phyloP scores from a whole-genome alignment of 768 basidiomycete genomes.

The Xerocomellus dryophilus region DNA sequence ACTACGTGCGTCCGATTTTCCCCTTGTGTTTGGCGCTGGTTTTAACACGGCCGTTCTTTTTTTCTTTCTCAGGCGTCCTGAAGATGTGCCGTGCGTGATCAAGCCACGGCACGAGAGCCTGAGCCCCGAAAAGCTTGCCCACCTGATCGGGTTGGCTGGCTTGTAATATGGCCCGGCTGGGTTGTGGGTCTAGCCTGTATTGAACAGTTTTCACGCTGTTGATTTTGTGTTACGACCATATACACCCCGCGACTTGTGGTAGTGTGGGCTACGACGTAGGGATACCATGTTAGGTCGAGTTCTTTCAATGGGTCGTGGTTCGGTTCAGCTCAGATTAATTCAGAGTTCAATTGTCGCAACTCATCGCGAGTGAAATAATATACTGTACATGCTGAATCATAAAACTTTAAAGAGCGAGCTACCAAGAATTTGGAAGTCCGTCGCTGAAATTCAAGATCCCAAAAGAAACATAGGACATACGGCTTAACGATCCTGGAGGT shows the following conservation, averaged over 20 bases:
- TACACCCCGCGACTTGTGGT: too few relatives aligned
- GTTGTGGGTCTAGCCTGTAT: not conserved
- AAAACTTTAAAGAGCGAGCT: conserved; percentile 2
- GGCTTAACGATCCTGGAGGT: conserved; percentile 41
- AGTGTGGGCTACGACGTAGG: too few relatives aligned
- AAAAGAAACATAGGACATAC: not conserved
- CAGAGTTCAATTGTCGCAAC: conserved; percentile 7
- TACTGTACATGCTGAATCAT: conserved; percentile 23
- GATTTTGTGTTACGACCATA: not conserved
- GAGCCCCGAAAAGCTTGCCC: conserved; percentile 13
- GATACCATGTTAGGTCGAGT: not conserved
- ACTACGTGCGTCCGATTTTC: conserved; percentile 18
- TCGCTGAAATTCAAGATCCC: not conserved
- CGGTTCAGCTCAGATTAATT: not conserved
- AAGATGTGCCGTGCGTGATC: conserved; percentile 9
- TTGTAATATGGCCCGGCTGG: conserved; percentile 1
- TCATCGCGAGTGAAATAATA: conserved; percentile 15
- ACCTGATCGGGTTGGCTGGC: conserved; percentile 6
- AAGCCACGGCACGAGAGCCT: conserved; percentile 2
- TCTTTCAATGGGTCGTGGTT: not conserved
- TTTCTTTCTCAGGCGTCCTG: conserved; percentile 10
- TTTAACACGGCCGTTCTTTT: not conserved
- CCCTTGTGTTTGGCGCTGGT: not conserved
- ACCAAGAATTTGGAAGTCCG: too few relatives aligned
- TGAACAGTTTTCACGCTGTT: too few relatives aligned